These are phyloP conservation scores for Leccinum fallax DNA, from an alignment of 1,284 basidiomycete species.

Conservation along the genomic window DNA sequence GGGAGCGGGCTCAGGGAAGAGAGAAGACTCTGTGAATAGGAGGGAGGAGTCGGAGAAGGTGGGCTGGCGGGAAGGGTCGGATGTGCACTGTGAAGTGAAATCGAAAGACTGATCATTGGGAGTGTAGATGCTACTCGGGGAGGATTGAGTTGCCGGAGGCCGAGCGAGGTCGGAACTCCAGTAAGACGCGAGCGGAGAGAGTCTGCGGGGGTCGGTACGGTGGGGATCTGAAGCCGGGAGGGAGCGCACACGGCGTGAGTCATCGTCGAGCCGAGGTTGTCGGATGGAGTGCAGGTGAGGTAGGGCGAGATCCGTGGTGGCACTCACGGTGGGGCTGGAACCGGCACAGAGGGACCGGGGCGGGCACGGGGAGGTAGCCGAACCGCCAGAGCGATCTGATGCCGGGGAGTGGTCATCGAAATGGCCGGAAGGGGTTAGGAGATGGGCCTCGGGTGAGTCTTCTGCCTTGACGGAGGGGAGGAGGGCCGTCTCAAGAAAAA, in stretches of 20 bases:
- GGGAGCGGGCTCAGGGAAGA: slow-evolving; percentile 33
- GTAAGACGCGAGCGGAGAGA: slow-evolving; percentile 36
- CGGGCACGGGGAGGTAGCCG: slow-evolving; percentile 32
- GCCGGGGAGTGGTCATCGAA: slow-evolving; percentile 37
- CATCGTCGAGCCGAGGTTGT: slow-evolving; percentile 29
- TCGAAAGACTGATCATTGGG: slow-evolving; percentile 26
- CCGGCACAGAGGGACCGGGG: slow-evolving; percentile 30
- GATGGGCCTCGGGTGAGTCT: slow-evolving; percentile 42
- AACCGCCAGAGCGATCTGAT: slow-evolving; percentile 35
- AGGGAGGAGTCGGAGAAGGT: slow-evolving; percentile 37
- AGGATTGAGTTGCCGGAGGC: slow-evolving; percentile 30
- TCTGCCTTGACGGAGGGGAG: slow-evolving; percentile 50
- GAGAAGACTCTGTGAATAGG: slow-evolving; percentile 32
- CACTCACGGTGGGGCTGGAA: slow-evolving; percentile 27
- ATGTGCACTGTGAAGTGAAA: slow-evolving; percentile 27
- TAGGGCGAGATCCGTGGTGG: slow-evolving; percentile 32
- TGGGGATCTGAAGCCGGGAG: slow-evolving; percentile 33
- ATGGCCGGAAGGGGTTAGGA: slow-evolving; percentile 38
- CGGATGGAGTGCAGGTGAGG: slow-evolving; percentile 26
- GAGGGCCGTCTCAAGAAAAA: slow-evolving; percentile 54
- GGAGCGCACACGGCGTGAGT: slow-evolving; percentile 35
- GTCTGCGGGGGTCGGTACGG: slow-evolving; percentile 34
- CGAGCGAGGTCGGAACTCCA: slow-evolving; percentile 33
- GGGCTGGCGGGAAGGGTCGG: slow-evolving; percentile 34
- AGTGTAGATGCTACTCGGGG: slow-evolving; percentile 32